Base-by-base conservation (phyloP, 108 stramenopile genomes). In the Craspedostauros australis region DNA sequence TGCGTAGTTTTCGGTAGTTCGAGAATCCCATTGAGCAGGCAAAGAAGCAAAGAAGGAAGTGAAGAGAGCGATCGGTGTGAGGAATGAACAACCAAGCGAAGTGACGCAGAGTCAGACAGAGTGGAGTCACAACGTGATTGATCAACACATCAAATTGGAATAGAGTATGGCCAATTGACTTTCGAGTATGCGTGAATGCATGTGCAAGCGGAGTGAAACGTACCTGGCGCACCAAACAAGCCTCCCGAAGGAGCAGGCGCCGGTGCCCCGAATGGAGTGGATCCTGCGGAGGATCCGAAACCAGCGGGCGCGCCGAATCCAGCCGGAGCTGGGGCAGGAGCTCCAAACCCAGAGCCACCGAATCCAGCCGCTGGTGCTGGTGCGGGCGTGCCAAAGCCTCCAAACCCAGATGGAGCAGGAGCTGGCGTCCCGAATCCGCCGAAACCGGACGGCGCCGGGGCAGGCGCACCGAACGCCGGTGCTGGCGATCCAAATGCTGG, bases 361-460 rank as follows among this genome's bases (percentile, higher is more conserved):
- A 62, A 66, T 5, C 50, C 66, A 27, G 42, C 48, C 3, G 61
- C 28, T 2, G 73, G 52, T 15, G 72, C 56, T 8, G 61, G 53
- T 4, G 60, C 59, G 11, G 77, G 64, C 2, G 71, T 49, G 12
- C 77, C 84, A 70, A 82, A 86, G 1, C 70, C 59, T 39, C 78
- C 59, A 1, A 70, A 70, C 27, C 77, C 77, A 55, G 73, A 72
- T 16, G 67, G 39, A 16, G 68, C 55, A 8, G 73, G 46, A 7
- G 72, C 43, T 2, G 72, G 56, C n/a, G 70, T 50, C 39, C 64
- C 70, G 56, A 68, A 59, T 9, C 62, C 70, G 50, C 60, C 63
- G 67, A 80, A 79, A 46, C 61, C 65, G 40, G 55, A 33, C 15
- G 77, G 30, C 2, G 64, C 51, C 12, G 78, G 49, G 43, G 75